Evolutionary conservation across 2,329 filamentous ascomycete species (phyloP).

Genomic region (Sporothrix phasma): DNA sequence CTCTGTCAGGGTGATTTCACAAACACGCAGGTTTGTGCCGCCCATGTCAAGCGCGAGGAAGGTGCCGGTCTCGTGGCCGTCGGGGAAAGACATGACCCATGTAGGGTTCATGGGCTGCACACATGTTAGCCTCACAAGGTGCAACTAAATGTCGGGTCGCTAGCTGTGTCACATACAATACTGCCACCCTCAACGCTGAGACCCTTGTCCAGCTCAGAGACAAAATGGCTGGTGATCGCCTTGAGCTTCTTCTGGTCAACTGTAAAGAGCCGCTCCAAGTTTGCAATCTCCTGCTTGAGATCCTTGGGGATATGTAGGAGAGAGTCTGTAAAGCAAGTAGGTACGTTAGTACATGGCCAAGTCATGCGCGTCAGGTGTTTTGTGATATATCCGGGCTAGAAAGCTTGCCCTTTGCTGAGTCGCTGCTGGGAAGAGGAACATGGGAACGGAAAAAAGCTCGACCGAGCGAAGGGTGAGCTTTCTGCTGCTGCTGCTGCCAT

Average conservation of each 20-base stretch:
- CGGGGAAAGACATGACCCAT: slow-evolving; percentile 86
- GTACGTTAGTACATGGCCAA: neutral
- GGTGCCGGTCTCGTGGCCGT: slow-evolving; percentile 76
- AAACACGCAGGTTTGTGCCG: slow-evolving; percentile 90
- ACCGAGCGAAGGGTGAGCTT: neutral
- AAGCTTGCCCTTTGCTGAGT: neutral
- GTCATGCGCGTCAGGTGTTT: neutral
- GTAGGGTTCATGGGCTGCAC: slow-evolving; percentile 89
- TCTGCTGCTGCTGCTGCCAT: neutral
- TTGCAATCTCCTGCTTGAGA: slow-evolving; percentile 68
- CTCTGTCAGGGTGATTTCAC: slow-evolving; percentile 80
- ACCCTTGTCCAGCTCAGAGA: slow-evolving; percentile 78
- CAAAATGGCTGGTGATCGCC: slow-evolving; percentile 80
- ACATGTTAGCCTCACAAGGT: neutral
- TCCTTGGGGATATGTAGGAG: slow-evolving; percentile 85
- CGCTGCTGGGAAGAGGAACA: neutral
- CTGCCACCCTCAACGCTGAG: slow-evolving; percentile 79
- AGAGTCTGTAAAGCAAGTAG: slow-evolving; percentile 50
- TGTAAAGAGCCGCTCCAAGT: slow-evolving; percentile 74
- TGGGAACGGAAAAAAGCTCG: neutral
- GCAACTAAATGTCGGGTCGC: neutral
- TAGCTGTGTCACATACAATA: slow-evolving; percentile 58
- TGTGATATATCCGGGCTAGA: neutral
- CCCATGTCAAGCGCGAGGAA: slow-evolving; percentile 92
- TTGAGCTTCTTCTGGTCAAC: slow-evolving; percentile 74